Percentiles rank a stretch among this genome's conserved stretches.
phyloP scores from a whole-genome alignment of 1,284 basidiomycete genomes.

The Ceratobasidium sp. region DNA sequence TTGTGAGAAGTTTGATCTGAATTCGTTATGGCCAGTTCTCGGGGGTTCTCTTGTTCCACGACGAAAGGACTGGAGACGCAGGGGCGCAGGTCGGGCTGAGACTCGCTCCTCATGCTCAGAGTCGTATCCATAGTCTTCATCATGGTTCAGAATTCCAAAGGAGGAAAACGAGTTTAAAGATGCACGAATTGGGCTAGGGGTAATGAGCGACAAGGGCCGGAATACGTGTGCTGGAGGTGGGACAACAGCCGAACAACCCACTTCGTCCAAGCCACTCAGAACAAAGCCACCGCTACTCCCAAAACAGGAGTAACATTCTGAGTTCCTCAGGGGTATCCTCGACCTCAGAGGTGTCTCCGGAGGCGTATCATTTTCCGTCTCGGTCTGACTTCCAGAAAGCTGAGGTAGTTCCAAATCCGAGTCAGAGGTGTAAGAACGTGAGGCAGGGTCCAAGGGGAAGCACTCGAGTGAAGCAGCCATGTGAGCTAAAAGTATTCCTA shows the following conservation, averaged over 20 bases:
- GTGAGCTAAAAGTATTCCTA: too few relatives aligned
- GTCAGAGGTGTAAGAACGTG: not conserved
- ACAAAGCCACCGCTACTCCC: not conserved
- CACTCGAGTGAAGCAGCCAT: too few relatives aligned
- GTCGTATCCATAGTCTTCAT: conserved; percentile 18
- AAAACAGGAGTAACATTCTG: not conserved
- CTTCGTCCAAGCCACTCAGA: not conserved
- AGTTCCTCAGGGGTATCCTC: not conserved
- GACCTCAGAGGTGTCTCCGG: conserved; percentile 19
- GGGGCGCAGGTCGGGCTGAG: not conserved
- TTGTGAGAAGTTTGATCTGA: not conserved
- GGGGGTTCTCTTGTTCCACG: not conserved
- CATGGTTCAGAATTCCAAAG: not conserved
- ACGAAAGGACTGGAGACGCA: not conserved
- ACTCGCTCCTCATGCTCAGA: conserved; percentile 13
- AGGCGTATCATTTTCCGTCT: conserved; percentile 34
- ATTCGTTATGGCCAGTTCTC: not conserved
- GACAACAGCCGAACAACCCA: not conserved
- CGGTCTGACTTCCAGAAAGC: not conserved
- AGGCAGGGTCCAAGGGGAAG: too few relatives aligned
- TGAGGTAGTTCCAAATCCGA: conserved; percentile 25
- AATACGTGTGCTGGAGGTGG: not conserved
- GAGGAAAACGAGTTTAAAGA: not conserved
- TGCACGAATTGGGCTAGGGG: conserved; percentile 18
- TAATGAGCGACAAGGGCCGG: conserved; percentile 8